Percentiles rank a stretch among this genome's conserved stretches.
These are phyloP conservation scores for Aureobasidium pullulans DNA, from an alignment of 2,329 filamentous ascomycete species.

Conservation along the genomic window DNA sequence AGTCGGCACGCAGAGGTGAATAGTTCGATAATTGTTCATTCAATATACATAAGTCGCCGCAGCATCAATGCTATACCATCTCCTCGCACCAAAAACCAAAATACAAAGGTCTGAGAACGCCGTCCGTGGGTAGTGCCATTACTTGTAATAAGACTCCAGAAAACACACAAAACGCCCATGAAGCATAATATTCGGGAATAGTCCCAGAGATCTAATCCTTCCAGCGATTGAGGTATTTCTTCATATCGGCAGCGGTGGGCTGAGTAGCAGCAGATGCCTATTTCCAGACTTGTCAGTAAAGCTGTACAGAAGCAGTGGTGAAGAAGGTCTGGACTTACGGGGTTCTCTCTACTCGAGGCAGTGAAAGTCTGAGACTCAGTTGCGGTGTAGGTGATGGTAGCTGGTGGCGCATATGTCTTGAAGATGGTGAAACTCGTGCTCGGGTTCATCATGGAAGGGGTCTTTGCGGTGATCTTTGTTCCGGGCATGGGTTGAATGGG, in stretches of 20 bases:
- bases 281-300: neutral
- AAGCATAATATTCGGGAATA: neutral
- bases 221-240: constrained; percentile 52
- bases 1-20: neutral
- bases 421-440: constrained; percentile 49
- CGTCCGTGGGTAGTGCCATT: neutral
- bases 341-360: constrained; percentile 48
- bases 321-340: constrained; percentile 38
- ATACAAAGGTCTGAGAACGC: neutral
- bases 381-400: constrained; percentile 43
- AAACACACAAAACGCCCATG: constrained; percentile 1
- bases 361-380: constrained; percentile 46
- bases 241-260: constrained; percentile 46
- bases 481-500: constrained; percentile 54
- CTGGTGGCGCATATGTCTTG: constrained; percentile 39
- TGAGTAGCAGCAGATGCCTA: neutral
- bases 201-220: constrained; percentile 40
- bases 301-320: neutral
- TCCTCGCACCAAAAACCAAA: neutral
- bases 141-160: neutral
- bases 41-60: constrained; percentile 1
- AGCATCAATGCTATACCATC: neutral
- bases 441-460: constrained; percentile 44
- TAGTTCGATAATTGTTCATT: neutral
- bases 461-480: constrained; percentile 51